Percentiles rank a stretch among this genome's conserved stretches.
phyloP scores from a whole-genome alignment of 2,329 filamentous ascomycete genomes.

The Sporothrix variecibatus region DNA sequence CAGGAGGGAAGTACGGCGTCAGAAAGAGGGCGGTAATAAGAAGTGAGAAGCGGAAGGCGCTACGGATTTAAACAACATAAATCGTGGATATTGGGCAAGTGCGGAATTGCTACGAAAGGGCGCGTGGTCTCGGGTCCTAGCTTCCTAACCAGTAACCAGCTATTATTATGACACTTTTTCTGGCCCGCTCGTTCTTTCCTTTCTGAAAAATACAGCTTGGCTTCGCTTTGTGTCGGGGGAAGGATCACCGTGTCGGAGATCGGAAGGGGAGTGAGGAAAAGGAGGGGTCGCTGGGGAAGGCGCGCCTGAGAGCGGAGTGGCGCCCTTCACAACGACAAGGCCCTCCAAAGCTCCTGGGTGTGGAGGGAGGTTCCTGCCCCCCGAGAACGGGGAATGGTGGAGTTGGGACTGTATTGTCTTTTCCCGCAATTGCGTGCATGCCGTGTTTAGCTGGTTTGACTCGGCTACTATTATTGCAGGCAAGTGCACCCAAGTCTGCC shows the following conservation, averaged over 20 bases:
- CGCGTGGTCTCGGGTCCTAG: slow-evolving; percentile 1
- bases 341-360: background rate
- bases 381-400: slow-evolving; percentile 1
- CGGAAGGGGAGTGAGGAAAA: slow-evolving; percentile 14
- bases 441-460: slow-evolving; percentile 1
- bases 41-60: slow-evolving; percentile 5
- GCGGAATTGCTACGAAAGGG: slow-evolving; percentile 12
- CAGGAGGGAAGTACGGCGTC: background rate
- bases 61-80: background rate
- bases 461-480: background rate
- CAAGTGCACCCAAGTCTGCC: background rate
- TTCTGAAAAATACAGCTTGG: background rate
- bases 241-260: slow-evolving; percentile 15
- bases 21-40: background rate
- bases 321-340: background rate
- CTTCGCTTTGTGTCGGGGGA: slow-evolving; percentile 13
- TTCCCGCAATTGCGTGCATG: background rate
- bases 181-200: background rate
- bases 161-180: background rate
- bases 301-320: background rate
- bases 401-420: background rate
- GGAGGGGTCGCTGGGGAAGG: slow-evolving; percentile 7
- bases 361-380: background rate
- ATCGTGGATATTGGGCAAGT: background rate
- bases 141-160: background rate